Conservation (phyloP, 129 eudicot species). For the Lactuca saligna region DNA sequence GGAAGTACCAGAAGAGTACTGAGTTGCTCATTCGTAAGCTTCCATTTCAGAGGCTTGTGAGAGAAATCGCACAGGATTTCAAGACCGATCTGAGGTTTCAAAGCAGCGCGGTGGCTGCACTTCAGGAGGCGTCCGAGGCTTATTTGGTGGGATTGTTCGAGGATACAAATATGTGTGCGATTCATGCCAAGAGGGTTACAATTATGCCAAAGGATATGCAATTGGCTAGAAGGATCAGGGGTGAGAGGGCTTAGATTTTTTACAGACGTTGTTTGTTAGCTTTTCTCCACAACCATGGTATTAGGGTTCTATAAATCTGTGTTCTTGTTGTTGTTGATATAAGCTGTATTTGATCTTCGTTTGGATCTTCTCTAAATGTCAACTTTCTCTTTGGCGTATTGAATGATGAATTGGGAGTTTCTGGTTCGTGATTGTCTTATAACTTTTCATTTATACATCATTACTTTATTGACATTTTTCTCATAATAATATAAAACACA, state of each 20-base stretch:
- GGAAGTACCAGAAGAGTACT: neutral
- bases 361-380: neutral
- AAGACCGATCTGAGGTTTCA: neutral
- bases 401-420: neutral
- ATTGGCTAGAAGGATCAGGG: neutral
- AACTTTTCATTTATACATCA: no score
- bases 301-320: no score
- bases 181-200: neutral
- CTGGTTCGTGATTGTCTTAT: neutral
- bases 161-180: neutral
- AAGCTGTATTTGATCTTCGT: no score
- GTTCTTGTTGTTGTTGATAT: neutral
- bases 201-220: neutral
- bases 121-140: neutral
- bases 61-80: neutral
- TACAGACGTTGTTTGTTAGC: neutral
- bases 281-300: no score
- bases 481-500: no score
- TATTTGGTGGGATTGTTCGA: neutral
- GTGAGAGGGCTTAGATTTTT: neutral
- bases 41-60: neutral
- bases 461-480: no score
- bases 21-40: neutral
- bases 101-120: neutral
- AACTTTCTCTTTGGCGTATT: no score